Percentiles rank a stretch among this genome's conserved stretches.
Evolutionary conservation across 139 green algal genomes (phyloP).

Genomic region (Coelastrella sp.): DNA sequence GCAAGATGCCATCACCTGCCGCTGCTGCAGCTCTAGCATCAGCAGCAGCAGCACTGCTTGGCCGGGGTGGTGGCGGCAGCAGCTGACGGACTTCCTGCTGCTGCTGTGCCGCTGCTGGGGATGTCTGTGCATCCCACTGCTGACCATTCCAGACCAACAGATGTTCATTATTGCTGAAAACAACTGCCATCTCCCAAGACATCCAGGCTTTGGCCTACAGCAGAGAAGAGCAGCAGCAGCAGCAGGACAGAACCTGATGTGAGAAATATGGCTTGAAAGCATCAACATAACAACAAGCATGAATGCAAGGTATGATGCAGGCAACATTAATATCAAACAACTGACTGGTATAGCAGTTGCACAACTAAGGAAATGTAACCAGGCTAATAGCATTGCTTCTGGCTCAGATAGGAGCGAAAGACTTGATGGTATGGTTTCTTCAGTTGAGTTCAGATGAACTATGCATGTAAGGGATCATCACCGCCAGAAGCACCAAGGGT

Average conservation of each 20-base stretch:
- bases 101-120: constrained; percentile 9
- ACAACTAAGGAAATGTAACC: no score
- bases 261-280: no score
- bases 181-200: constrained; percentile 61
- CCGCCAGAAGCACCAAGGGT: not conserved
- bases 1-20: not conserved
- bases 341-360: no score
- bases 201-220: constrained; percentile 66
- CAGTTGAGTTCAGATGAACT: constrained; percentile 60
- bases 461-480: constrained; percentile 60
- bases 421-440: constrained; percentile 46
- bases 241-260: not conserved
- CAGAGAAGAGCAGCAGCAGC: not conserved
- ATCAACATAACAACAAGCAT: no score
- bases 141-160: constrained; percentile 54
- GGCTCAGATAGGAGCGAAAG: constrained; percentile 72
- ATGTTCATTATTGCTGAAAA: constrained; percentile 47
- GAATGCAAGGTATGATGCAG: no score
- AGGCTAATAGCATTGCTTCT: not conserved
- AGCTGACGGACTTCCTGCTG: not conserved
- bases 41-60: not conserved
- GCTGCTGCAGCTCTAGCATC: not conserved
- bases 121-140: constrained; percentile 40
- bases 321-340: no score
- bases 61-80: not conserved